Percentiles rank a stretch among this genome's conserved stretches.
phyloP scores from a whole-genome alignment of 2,329 filamentous ascomycete genomes.

The Byssothecium circinans region DNA sequence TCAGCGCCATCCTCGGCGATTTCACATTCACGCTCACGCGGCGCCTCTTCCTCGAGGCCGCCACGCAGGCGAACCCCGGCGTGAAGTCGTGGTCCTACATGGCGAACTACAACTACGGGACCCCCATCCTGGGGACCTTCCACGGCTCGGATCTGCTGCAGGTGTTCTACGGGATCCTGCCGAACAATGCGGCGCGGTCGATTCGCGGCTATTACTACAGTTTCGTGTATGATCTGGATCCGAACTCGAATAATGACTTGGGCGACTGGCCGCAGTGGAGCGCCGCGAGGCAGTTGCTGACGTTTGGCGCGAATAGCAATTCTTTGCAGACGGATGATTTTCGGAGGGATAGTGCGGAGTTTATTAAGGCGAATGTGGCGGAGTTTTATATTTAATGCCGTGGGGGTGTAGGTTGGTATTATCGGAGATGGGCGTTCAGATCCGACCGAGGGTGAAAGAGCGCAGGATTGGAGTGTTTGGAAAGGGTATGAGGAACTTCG shows the following conservation, averaged over 20 bases:
- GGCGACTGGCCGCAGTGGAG: slow-evolving; percentile 60
- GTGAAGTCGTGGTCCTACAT: slow-evolving; percentile 77
- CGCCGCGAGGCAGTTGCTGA: slow-evolving; percentile 53
- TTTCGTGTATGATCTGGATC: slow-evolving; percentile 71
- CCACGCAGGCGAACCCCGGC: slow-evolving; percentile 53
- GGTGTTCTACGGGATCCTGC: slow-evolving; percentile 66
- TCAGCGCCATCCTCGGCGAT: slow-evolving; percentile 75
- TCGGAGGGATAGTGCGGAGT: slow-evolving; percentile 48
- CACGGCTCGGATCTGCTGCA: slow-evolving; percentile 71
- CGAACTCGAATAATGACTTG: slow-evolving; percentile 58
- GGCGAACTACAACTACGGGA: slow-evolving; percentile 69
- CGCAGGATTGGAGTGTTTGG: too few species aligned
- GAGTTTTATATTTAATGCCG: slow-evolving; percentile 16
- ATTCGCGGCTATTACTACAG: slow-evolving; percentile 72
- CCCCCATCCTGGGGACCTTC: slow-evolving; percentile 73
- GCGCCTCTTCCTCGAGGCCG: slow-evolving; percentile 61
- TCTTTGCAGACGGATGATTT: slow-evolving; percentile 54
- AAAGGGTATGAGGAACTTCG: too few species aligned
- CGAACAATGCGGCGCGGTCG: slow-evolving; percentile 62
- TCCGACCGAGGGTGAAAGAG: too few species aligned
- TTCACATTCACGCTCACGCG: slow-evolving; percentile 73
- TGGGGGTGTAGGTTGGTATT: too few species aligned
- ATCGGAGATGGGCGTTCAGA: too few species aligned
- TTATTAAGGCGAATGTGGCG: slow-evolving; percentile 37
- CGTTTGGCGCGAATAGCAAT: slow-evolving; percentile 47